These are phyloP conservation scores for Aphanomyces astaci DNA, from an alignment of 352 stramenopile genomes.

Conservation along the genomic window DNA sequence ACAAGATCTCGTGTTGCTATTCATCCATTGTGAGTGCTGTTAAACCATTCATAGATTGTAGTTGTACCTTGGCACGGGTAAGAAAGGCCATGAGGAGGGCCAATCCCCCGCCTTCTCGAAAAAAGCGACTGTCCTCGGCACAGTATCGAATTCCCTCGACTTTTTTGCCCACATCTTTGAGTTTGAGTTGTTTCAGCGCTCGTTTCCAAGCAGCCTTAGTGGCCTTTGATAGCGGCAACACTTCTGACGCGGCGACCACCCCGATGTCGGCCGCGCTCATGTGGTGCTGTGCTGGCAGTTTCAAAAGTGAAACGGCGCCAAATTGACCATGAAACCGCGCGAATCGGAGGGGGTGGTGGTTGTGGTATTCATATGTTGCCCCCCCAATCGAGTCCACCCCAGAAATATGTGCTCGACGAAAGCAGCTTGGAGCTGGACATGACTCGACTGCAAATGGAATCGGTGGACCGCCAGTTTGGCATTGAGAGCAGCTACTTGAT, in stretches of 20 bases:
- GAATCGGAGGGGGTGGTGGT: background rate
- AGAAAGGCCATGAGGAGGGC: conserved; percentile 20
- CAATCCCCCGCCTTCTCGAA: conserved; percentile 15
- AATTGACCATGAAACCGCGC: too few species aligned
- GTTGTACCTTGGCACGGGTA: conserved; percentile 14
- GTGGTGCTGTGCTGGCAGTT: background rate
- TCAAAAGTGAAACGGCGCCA: background rate
- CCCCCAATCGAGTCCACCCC: background rate
- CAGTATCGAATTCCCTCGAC: conserved; percentile 18
- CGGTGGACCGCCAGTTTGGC: conserved; percentile 8
- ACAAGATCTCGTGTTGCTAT: conserved; percentile 21
- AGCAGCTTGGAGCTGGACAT: background rate
- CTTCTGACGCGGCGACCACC: background rate
- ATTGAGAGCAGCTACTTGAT: conserved; percentile 19
- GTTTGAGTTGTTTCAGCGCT: conserved; percentile 15
- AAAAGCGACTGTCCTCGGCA: conserved; percentile 13
- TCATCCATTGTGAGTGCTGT: background rate
- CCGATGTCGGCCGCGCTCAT: background rate
- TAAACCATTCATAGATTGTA: background rate
- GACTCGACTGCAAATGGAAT: background rate
- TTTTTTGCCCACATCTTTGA: conserved; percentile 22
- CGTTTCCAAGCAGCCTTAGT: conserved; percentile 16
- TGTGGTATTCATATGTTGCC: background rate
- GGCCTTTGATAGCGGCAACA: background rate
- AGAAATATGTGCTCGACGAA: background rate